A percentile compares a stretch with the other conserved stretches of the same genome.
Conservation (phyloP, 2,329 filamentous ascomycete genomes). For the Colletotrichum paranaense region DNA sequence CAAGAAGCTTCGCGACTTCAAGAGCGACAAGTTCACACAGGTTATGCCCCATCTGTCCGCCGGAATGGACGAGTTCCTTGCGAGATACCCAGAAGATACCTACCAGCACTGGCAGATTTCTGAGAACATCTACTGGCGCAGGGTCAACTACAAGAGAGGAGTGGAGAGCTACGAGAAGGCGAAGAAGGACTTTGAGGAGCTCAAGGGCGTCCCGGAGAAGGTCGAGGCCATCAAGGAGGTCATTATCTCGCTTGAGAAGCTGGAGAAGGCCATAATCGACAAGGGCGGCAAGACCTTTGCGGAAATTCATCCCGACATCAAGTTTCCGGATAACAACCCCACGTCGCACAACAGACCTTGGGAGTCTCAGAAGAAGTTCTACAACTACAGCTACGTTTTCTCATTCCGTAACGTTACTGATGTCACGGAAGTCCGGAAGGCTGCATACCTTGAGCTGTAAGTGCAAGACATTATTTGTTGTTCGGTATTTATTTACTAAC, state of each 20-base stretch:
- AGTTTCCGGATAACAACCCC: slow-evolving; percentile 36
- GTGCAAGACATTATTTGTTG: slow-evolving; percentile 41
- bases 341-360: slow-evolving; percentile 6
- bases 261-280: slow-evolving; percentile 65
- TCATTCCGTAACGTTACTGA: slow-evolving; percentile 64
- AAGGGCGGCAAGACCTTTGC: slow-evolving; percentile 75
- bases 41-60: slow-evolving; percentile 43
- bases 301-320: slow-evolving; percentile 70
- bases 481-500: slow-evolving; percentile 38
- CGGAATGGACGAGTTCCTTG: slow-evolving; percentile 64
- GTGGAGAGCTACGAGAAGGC: slow-evolving; percentile 43
- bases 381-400: slow-evolving; percentile 61
- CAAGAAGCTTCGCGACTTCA: slow-evolving; percentile 58
- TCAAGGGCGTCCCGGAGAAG: slow-evolving; percentile 60
- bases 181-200: slow-evolving; percentile 31
- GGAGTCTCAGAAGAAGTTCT: slow-evolving; percentile 38
- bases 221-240: slow-evolving; percentile 62
- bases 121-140: slow-evolving; percentile 48
- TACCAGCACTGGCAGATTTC: slow-evolving; percentile 70
- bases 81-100: slow-evolving; percentile 59
- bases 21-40: slow-evolving; percentile 42
- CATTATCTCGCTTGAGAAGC: slow-evolving; percentile 61
- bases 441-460: slow-evolving; percentile 73
- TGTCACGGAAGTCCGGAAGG: slow-evolving; percentile 64
- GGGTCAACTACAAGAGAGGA: slow-evolving; percentile 49